Conservation (phyloP, 208 protist genomes). For the Leptomonas pyrrhocoris region DNA sequence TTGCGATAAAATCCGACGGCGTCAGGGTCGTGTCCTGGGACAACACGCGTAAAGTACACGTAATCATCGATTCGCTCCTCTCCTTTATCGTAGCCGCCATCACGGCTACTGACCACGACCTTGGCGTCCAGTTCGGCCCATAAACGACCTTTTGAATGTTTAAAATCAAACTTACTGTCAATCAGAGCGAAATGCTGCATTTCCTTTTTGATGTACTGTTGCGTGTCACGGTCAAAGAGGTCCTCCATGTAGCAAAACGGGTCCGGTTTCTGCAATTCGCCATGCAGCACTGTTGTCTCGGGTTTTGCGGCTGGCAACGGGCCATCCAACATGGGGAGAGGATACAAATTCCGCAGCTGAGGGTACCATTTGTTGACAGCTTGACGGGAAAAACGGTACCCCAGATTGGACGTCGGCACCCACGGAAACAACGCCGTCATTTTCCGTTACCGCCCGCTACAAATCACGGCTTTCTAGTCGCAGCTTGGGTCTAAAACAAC, state of each 20-base stretch:
- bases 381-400: slow-evolving; percentile 51
- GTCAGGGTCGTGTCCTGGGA: slow-evolving; percentile 72
- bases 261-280: slow-evolving; percentile 53
- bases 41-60: slow-evolving; percentile 88
- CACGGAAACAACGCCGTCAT: slow-evolving; percentile 89
- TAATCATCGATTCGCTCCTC: slow-evolving; percentile 91
- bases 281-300: slow-evolving; percentile 59
- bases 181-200: slow-evolving; percentile 70
- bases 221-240: slow-evolving; percentile 82
- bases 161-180: slow-evolving; percentile 84
- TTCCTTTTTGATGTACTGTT: slow-evolving; percentile 71
- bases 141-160: slow-evolving; percentile 79
- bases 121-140: slow-evolving; percentile 89
- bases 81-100: slow-evolving; percentile 91
- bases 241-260: slow-evolving; percentile 91
- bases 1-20: slow-evolving; percentile 92
- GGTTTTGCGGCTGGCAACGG: slow-evolving; percentile 68
- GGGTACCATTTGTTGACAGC: slow-evolving; percentile 75
- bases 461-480: neutral
- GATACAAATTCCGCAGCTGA: slow-evolving; percentile 69
- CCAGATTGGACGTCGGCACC: slow-evolving; percentile 72
- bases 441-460: neutral
- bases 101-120: slow-evolving; percentile 81
- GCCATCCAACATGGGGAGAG: slow-evolving; percentile 78
- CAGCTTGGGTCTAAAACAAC: neutral